Evolutionary conservation across 371 early-diverging fungal species (phyloP).

Genomic region (Rhizopus microsporus): DNA sequence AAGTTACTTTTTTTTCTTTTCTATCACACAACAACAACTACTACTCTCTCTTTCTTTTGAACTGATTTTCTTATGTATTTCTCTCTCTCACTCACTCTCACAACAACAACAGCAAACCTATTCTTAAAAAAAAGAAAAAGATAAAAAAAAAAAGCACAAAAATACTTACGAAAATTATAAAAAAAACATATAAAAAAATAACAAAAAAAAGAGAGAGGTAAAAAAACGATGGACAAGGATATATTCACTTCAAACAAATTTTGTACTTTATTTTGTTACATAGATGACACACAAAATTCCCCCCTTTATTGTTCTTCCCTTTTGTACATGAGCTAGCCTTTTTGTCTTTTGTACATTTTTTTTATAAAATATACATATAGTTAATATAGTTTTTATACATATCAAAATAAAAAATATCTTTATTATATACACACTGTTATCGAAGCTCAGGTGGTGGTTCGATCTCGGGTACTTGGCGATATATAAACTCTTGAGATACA

Average conservation of each 20-base stretch:
- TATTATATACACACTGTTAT: slow-evolving; percentile 3
- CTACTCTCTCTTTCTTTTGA: no score
- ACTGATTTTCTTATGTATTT: no score
- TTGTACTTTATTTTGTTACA: not conserved
- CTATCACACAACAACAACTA: not conserved
- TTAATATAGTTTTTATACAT: not conserved
- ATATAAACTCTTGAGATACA: slow-evolving; percentile 37
- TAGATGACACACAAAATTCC: not conserved
- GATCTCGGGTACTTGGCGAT: slow-evolving; percentile 47
- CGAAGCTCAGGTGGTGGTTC: slow-evolving; percentile 48
- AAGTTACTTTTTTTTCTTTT: not conserved
- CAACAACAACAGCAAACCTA: no score
- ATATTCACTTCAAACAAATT: not conserved
- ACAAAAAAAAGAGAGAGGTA: no score
- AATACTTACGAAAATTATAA: no score
- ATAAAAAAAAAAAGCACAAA: not conserved
- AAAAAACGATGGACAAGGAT: no score
- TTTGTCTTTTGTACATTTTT: not conserved
- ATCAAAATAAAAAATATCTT: not conserved
- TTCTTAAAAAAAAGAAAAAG: no score
- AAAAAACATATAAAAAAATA: no score
- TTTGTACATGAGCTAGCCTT: not conserved
- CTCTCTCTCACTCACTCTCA: no score
- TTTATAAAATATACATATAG: not conserved
- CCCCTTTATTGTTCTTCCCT: not conserved